phyloP scores from a whole-genome alignment of 805 yeast species.

The Suhomyces xylopsoci region DNA sequence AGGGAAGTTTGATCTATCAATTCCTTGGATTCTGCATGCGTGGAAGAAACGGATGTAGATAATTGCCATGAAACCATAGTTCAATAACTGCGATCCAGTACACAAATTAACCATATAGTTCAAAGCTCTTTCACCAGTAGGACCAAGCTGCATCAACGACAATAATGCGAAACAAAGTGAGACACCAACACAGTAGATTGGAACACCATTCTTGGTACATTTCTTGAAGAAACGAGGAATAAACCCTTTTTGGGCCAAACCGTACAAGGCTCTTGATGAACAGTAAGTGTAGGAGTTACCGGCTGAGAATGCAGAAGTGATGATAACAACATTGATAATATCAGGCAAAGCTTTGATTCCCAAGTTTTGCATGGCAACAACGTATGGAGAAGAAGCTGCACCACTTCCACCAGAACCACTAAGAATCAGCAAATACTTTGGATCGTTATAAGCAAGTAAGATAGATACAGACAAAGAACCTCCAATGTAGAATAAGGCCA shows the following conservation, averaged over 20 bases:
- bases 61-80: constrained; percentile 44
- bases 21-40: constrained; percentile 38
- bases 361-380: constrained; percentile 49
- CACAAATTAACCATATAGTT: constrained; percentile 46
- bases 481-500: constrained; percentile 64
- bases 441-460: constrained; percentile 68
- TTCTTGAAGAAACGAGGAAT: constrained; percentile 44
- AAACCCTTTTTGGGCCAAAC: constrained; percentile 44
- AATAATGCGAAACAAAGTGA: constrained; percentile 55
- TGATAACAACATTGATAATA: constrained; percentile 42
- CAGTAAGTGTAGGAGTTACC: constrained; percentile 49
- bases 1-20: constrained; percentile 37
- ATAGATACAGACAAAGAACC: constrained; percentile 80
- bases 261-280: constrained; percentile 46
- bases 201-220: constrained; percentile 47
- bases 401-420: constrained; percentile 49
- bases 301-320: constrained; percentile 47
- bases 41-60: constrained; percentile 42
- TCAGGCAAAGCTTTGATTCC: constrained; percentile 42
- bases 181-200: constrained; percentile 42
- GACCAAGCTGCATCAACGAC: constrained; percentile 58
- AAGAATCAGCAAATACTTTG: constrained; percentile 50
- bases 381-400: constrained; percentile 54
- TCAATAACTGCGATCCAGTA: constrained; percentile 47
- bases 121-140: constrained; percentile 34